Evolutionary conservation across 768 basidiomycete genomes (phyloP).

Genomic region (Termitomyces sp.): DNA sequence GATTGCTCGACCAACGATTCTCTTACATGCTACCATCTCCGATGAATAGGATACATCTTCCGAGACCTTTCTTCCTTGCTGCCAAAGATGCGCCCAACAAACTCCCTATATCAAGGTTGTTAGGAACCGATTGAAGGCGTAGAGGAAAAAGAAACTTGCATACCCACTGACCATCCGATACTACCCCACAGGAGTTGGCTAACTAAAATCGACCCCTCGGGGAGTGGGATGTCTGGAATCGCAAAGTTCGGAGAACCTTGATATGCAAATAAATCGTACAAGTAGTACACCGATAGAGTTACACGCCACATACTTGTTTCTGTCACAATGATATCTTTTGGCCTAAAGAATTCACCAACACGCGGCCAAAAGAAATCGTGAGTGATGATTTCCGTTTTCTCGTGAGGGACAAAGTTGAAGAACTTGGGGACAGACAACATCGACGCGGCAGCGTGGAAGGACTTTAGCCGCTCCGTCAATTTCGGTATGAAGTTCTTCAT

Average conservation of each 20-base stretch:
- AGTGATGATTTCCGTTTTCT: constrained; percentile 52
- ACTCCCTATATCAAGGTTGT: constrained; percentile 35
- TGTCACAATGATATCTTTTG: constrained; percentile 77
- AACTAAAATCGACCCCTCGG: constrained; percentile 59
- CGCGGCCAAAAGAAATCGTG: constrained; percentile 88
- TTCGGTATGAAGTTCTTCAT: constrained; percentile 77
- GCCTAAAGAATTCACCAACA: constrained; percentile 65
- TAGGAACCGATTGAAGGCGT: background rate
- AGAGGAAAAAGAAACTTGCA: constrained; percentile 13
- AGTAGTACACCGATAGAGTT: background rate
- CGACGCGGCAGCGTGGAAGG: constrained; percentile 35
- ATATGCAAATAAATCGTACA: background rate
- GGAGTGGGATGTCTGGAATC: constrained; percentile 75
- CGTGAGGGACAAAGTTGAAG: constrained; percentile 42
- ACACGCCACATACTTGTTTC: constrained; percentile 64
- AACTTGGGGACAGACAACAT: constrained; percentile 46
- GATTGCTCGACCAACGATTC: constrained; percentile 4
- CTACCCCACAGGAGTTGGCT: constrained; percentile 88
- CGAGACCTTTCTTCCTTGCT: constrained; percentile 56
- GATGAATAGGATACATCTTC: constrained; percentile 78
- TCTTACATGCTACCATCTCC: constrained; percentile 81
- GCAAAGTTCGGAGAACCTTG: constrained; percentile 51
- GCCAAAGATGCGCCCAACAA: constrained; percentile 81
- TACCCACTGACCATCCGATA: constrained; percentile 87
- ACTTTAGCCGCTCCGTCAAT: constrained; percentile 53